phyloP scores from a whole-genome alignment of 352 stramenopile species.

The Pythium aquatile region DNA sequence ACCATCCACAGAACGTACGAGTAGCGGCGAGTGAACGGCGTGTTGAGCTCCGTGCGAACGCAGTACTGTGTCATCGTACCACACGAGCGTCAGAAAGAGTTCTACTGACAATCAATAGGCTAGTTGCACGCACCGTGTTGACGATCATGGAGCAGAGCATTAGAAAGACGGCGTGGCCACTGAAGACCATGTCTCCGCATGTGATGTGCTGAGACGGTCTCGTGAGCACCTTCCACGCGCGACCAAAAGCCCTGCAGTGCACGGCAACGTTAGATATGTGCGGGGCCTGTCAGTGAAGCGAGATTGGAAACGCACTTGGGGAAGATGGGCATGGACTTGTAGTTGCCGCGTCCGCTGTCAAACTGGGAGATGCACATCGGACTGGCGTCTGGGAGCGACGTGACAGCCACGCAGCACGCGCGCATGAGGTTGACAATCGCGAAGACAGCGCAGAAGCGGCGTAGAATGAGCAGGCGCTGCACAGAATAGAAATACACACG shows the following conservation, averaged over 20 bases:
- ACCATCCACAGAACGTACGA: constrained; percentile 78
- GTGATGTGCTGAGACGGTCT: constrained; percentile 85
- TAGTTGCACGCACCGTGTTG: constrained; percentile 49
- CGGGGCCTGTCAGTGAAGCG: too few relatives aligned
- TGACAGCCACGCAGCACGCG: constrained; percentile 83
- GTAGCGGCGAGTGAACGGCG: constrained; percentile 76
- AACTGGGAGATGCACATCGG: constrained; percentile 89
- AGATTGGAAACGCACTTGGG: constrained; percentile 52
- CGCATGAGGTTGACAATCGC: constrained; percentile 86
- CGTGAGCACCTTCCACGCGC: constrained; percentile 82
- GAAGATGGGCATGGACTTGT: constrained; percentile 88
- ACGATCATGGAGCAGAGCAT: constrained; percentile 83
- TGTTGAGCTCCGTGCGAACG: constrained; percentile 76
- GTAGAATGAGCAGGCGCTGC: constrained; percentile 78
- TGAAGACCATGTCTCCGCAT: constrained; percentile 89
- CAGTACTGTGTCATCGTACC: constrained; percentile 55
- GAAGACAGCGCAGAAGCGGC: constrained; percentile 83
- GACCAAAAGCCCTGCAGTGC: constrained; percentile 55
- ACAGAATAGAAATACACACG: neutral
- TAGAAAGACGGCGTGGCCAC: constrained; percentile 83
- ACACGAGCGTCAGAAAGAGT: neutral
- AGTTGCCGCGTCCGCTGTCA: constrained; percentile 50
- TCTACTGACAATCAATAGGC: neutral
- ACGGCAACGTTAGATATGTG: neutral
- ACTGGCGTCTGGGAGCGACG: constrained; percentile 82